phyloP scores from a whole-genome alignment of 495 filamentous ascomycete genomes.

The Melanomma pulvis-pyrius region DNA sequence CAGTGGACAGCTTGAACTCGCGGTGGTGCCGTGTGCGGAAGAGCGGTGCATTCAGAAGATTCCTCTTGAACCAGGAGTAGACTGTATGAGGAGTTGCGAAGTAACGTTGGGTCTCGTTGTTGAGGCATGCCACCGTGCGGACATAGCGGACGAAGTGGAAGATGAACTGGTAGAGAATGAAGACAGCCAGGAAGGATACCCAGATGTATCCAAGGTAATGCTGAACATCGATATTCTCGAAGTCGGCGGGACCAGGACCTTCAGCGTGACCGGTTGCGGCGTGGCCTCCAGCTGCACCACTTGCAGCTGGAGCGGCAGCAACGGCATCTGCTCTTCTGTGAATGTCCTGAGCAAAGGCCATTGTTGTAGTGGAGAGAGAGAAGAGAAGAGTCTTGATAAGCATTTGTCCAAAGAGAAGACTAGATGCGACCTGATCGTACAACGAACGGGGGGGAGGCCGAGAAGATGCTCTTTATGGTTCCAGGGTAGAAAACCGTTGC shows the following conservation, averaged over 20 bases:
- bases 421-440: conserved; percentile 19
- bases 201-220: conserved; percentile 38
- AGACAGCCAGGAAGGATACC: conserved; percentile 30
- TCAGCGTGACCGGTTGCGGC: conserved; percentile 9
- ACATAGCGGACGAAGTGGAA: conserved; percentile 41
- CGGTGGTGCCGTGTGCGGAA: conserved; percentile 82
- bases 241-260: conserved; percentile 26
- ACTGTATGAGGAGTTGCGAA: conserved; percentile 52
- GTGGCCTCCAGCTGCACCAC: conserved; percentile 5
- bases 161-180: conserved; percentile 36
- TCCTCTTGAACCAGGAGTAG: conserved; percentile 63
- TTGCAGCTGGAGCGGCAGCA: conserved; percentile 2
- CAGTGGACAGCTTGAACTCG: conserved; percentile 76
- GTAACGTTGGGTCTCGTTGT: conserved; percentile 41
- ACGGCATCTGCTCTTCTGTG: background rate
- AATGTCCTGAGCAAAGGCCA: conserved; percentile 15
- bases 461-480: conserved; percentile 27
- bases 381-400: conserved; percentile 15
- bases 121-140: conserved; percentile 41
- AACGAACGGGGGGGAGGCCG: conserved; percentile 16
- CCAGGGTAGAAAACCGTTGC: conserved; percentile 18
- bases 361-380: conserved; percentile 13
- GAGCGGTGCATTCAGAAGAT: conserved; percentile 83
- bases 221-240: conserved; percentile 31
- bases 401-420: conserved; percentile 21